Conservation (phyloP, 2,329 filamentous ascomycete species). For the Tolypocladium sp. region DNA sequence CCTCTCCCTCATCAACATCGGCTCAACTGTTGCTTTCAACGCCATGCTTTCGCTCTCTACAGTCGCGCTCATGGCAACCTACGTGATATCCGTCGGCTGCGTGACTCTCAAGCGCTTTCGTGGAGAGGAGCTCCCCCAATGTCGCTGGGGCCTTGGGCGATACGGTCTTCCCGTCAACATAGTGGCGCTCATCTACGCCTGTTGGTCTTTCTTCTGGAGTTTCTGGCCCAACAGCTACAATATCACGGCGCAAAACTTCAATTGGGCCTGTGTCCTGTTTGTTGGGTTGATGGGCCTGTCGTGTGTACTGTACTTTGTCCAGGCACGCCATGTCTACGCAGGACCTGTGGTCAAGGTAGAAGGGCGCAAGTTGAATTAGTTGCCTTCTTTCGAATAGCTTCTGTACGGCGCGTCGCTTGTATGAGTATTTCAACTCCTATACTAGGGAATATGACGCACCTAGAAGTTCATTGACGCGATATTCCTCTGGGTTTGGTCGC, state of each 20-base stretch:
- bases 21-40: conserved; percentile 23
- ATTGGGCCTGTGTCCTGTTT: conserved; percentile 5
- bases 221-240: conserved; percentile 7
- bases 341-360: conserved; percentile 5
- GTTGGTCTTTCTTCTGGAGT: conserved; percentile 11
- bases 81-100: conserved; percentile 22
- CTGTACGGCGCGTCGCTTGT: neutral
- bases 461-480: no score
- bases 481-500: no score
- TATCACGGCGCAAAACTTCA: conserved; percentile 4
- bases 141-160: conserved; percentile 26
- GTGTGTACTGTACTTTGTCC: neutral
- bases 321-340: conserved; percentile 4
- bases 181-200: conserved; percentile 10
- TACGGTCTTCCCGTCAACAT: conserved; percentile 29
- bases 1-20: conserved; percentile 23
- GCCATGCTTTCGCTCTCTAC: conserved; percentile 22
- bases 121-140: conserved; percentile 20
- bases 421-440: neutral
- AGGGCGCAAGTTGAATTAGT: conserved; percentile 4
- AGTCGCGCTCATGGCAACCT: conserved; percentile 21
- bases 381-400: neutral
- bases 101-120: conserved; percentile 23
- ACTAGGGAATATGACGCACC: neutral
- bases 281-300: conserved; percentile 5